Percentiles rank a stretch among this genome's conserved stretches.
These are phyloP conservation scores for Balamuthia mandrillaris DNA, from an alignment of 208 protist species.

Conservation along the genomic window DNA sequence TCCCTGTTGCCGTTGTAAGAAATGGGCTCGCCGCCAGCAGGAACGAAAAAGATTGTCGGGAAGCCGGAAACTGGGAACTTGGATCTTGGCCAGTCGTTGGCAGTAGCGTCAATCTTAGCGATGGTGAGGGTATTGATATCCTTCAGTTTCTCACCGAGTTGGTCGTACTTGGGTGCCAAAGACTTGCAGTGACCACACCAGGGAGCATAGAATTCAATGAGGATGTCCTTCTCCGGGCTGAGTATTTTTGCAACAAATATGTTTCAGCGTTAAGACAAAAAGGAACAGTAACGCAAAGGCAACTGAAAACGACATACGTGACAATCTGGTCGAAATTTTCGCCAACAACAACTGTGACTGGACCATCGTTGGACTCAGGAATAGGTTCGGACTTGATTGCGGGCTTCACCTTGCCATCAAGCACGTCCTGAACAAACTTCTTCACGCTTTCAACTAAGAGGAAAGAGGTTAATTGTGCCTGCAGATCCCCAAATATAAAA, in stretches of 20 bases:
- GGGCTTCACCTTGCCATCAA: neutral
- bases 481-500: no score
- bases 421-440: neutral
- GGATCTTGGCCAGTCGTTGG: neutral
- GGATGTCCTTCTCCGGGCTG: neutral
- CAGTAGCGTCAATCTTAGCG: neutral
- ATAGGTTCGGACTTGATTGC: neutral
- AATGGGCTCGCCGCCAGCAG: neutral
- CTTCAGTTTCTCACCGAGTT: slow-evolving; percentile 61
- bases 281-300: neutral
- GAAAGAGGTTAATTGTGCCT: no score
- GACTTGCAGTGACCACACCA: slow-evolving; percentile 56
- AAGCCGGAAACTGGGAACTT: neutral
- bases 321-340: neutral
- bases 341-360: neutral
- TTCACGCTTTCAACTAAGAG: neutral
- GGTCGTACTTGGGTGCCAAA: slow-evolving; percentile 78
- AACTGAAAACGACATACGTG: no score
- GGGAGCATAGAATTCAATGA: slow-evolving; percentile 49
- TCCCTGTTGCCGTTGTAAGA: neutral
- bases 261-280: neutral
- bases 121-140: neutral
- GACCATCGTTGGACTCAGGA: neutral
- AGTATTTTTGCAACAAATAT: neutral
- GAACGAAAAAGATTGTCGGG: neutral